These are phyloP conservation scores for Karstenula rhodostoma DNA, from an alignment of 2,329 filamentous ascomycete species.

Conservation along the genomic window DNA sequence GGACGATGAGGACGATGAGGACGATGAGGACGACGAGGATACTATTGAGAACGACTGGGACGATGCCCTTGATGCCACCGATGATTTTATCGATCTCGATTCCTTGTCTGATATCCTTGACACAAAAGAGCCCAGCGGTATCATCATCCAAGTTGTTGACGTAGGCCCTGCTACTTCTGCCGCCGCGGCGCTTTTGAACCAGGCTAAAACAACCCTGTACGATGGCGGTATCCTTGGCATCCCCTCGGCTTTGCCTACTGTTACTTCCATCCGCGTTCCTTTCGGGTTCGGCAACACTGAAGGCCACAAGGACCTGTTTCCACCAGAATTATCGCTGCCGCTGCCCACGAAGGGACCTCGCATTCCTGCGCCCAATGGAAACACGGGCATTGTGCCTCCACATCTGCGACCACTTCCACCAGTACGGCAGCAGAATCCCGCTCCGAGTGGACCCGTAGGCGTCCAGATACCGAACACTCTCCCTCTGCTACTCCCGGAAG, in stretches of 20 bases:
- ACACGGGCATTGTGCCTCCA: conserved; percentile 2
- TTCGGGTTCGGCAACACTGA: conserved; percentile 1
- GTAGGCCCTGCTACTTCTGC: background rate
- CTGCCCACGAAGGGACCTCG: background rate
- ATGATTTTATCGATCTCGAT: background rate
- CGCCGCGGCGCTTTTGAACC: background rate
- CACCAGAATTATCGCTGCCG: background rate
- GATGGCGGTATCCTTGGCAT: background rate
- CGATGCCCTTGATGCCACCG: background rate
- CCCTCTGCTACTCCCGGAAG: background rate
- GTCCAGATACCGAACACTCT: background rate
- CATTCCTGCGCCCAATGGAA: background rate
- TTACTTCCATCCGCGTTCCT: background rate
- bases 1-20: background rate
- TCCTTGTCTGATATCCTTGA: background rate
- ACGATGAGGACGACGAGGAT: background rate
- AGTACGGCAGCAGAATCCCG: background rate
- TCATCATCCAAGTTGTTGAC: background rate
- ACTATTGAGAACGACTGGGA: background rate
- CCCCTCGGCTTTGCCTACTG: background rate
- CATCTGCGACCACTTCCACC: background rate
- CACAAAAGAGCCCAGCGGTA: background rate
- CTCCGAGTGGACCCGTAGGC: background rate
- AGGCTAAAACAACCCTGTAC: background rate
- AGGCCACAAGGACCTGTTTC: background rate